Evolutionary conservation across 768 basidiomycete species (phyloP), one percentile per base, ranked within the genome.

Genomic region (Podaxis pistillaris): DNA sequence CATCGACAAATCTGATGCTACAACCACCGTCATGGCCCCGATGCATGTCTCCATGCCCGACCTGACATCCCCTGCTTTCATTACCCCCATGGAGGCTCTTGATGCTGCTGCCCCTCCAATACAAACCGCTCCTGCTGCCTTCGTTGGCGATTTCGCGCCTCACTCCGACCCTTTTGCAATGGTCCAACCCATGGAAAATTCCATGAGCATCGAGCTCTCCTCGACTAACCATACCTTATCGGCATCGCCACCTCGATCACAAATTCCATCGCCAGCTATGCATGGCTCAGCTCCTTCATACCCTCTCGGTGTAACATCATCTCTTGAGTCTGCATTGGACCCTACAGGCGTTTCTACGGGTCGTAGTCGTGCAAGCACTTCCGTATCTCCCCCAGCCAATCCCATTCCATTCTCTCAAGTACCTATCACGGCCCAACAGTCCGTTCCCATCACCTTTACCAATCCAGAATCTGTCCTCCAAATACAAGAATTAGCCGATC

Each of bases 311-410:
- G 78, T 75, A 22, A 70, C 78, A 17, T 81, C 80, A 0, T 80
- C 83, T 28, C 73, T 82, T 19, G 79, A 80, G 49, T 75, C 79
- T 56, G 78, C 81, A 24, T 74, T 82, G 55, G 79, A 80, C 65
- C 76, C 75, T 28, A 67, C 73, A 38, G 70, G 67, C 50, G 70
- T 74, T 30, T 65, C 73, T 13, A 69, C 66, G 19, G 70, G 65
- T 24, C 78, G 76, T 52, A 78, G 75, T 70, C 76, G 77, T 54
- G 74, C 78, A 37, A 78, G 76, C 66, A 76, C 79, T 37, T 76
- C 74, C 17, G 62, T 74, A 19, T 71, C 76, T 28, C 69, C 77
- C 3, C 67, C 60, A n/a, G 53, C 73, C 40, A 65, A 28, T 65
- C 69, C 62, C 44, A 52, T 65, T 11, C 63, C 67, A 28, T 69